Conservation (phyloP, 768 basidiomycete genomes). For the Mycena capillaripes region DNA sequence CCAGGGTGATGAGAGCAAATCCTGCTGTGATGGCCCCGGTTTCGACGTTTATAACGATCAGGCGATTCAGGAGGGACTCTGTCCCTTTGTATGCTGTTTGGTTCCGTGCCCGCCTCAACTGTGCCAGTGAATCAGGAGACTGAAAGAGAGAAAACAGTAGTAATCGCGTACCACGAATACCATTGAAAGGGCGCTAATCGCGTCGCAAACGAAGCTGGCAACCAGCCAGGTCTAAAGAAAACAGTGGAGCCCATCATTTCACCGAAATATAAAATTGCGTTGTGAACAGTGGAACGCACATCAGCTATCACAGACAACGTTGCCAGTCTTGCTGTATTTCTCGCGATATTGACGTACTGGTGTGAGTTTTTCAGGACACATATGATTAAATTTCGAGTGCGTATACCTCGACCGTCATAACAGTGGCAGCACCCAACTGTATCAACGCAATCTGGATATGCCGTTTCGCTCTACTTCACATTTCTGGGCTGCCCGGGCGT, state of each 20-base stretch:
- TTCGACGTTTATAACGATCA: background rate
- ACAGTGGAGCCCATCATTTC: no score
- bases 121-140: background rate
- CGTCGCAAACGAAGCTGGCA: background rate
- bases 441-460: background rate
- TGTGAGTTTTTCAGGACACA: background rate
- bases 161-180: background rate
- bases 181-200: background rate
- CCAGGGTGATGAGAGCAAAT: background rate
- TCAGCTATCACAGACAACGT: background rate
- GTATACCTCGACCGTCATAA: constrained; percentile 1
- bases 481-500: no score
- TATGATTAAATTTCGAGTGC: background rate
- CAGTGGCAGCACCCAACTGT: background rate
- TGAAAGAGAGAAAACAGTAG: background rate
- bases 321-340: background rate
- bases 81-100: background rate
- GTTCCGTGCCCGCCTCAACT: background rate
- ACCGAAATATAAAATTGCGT: no score
- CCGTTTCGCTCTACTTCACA: no score
- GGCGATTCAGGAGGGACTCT: background rate
- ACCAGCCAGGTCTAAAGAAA: background rate
- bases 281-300: no score
- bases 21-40: constrained; percentile 2
- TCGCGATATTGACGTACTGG: background rate